Evolutionary conservation across 495 filamentous ascomycete genomes (phyloP).

Genomic region (Aspergillus biplanus): DNA sequence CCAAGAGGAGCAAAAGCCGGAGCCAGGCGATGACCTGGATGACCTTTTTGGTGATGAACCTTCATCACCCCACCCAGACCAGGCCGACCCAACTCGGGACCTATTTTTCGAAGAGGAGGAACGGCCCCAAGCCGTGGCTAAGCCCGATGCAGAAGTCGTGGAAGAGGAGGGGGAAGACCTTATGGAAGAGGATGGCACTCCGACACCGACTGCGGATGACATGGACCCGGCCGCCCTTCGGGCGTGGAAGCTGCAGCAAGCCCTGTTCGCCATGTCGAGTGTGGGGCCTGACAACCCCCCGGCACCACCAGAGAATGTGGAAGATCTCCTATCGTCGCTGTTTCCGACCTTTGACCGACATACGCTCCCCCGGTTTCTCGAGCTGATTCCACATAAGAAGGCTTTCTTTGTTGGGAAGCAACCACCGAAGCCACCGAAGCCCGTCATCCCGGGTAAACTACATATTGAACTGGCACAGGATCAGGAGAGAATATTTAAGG

Average conservation of each 20-base stretch:
- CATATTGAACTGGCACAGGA: conserved; percentile 81
- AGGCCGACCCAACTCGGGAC: conserved; percentile 44
- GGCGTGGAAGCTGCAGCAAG: conserved; percentile 55
- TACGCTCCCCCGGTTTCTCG: conserved; percentile 67
- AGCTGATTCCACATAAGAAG: conserved; percentile 73
- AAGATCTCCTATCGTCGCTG: conserved; percentile 68
- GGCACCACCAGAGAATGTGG: conserved; percentile 62
- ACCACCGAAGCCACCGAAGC: conserved; percentile 74
- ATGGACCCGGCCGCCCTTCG: conserved; percentile 51
- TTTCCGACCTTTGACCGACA: conserved; percentile 73
- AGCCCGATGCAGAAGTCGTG: conserved; percentile 36
- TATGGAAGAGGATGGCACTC: conserved; percentile 31
- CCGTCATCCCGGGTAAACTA: conserved; percentile 82
- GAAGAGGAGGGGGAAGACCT: conserved; percentile 43
- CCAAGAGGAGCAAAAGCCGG: conserved; percentile 34
- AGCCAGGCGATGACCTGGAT: conserved; percentile 48
- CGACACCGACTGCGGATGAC: conserved; percentile 38
- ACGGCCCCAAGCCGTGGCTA: conserved; percentile 33
- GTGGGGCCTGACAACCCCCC: conserved; percentile 49
- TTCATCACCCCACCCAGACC: conserved; percentile 42
- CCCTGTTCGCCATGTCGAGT: conserved; percentile 54
- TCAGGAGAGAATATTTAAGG: conserved; percentile 76
- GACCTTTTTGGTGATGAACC: conserved; percentile 59
- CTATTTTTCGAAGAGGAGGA: conserved; percentile 44
- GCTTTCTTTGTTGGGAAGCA: conserved; percentile 70